Percentiles rank a stretch among this genome's conserved stretches.
These are phyloP conservation scores for Epichloe sibirici DNA, from an alignment of 2,329 filamentous ascomycete genomes.

Conservation along the genomic window DNA sequence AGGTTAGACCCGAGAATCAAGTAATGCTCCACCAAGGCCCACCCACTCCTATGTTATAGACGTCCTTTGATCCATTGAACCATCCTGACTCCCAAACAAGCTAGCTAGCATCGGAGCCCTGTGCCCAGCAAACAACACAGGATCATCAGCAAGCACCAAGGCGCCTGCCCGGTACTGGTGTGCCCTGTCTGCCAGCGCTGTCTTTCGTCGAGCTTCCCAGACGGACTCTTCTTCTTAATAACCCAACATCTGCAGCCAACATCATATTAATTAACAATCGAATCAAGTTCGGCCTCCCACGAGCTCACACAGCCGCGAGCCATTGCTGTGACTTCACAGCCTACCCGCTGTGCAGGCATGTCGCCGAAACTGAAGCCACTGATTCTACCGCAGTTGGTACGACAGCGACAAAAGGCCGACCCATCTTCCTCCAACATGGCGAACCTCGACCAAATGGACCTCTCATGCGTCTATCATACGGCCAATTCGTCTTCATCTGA, in stretches of 20 bases:
- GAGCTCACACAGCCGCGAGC: not conserved
- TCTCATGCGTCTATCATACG: conserved; percentile 29
- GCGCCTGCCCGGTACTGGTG: not conserved
- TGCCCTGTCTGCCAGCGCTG: not conserved
- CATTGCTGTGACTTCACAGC: conserved; percentile 1
- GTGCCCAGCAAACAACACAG: not conserved
- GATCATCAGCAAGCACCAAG: conserved; percentile 2
- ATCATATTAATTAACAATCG: not conserved
- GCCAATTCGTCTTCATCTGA: conserved; percentile 52
- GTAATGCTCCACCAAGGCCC: not conserved
- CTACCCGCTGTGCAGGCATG: conserved; percentile 5
- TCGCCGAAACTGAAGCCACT: conserved; percentile 7
- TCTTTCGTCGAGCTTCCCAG: not conserved
- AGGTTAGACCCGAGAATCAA: not conserved
- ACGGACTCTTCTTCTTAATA: not conserved
- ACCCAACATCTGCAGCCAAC: not conserved
- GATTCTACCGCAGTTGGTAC: conserved; percentile 5
- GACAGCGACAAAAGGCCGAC: conserved; percentile 6
- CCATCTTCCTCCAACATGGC: conserved; percentile 19
- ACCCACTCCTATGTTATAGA: not conserved
- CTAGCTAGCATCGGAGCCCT: not conserved
- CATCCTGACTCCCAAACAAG: not conserved
- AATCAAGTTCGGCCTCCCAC: not conserved
- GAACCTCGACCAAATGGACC: conserved; percentile 21
- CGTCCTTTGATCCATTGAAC: not conserved